Percentiles rank a stretch among this genome's conserved stretches.
phyloP scores from a whole-genome alignment of 1,284 basidiomycete genomes.

The Chiua sp. region DNA sequence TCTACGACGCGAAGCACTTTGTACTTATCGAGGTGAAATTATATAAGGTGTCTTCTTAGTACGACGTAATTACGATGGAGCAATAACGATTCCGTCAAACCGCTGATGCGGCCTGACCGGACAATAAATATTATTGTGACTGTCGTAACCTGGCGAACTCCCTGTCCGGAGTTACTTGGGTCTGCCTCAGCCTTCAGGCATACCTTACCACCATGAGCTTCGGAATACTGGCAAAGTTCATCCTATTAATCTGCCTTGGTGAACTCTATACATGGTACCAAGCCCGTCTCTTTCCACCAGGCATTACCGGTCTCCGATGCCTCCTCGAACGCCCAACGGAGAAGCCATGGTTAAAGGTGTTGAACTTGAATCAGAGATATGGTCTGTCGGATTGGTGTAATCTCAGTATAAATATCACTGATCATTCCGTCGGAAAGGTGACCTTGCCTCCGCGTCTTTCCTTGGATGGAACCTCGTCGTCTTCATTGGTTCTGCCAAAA shows the following conservation, averaged over 20 bases:
- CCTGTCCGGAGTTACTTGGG: no score
- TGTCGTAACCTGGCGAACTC: neutral
- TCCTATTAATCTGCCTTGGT: neutral
- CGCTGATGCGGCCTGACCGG: no score
- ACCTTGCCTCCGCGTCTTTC: conserved; percentile 22
- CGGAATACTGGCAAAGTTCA: neutral
- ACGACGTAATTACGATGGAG: no score
- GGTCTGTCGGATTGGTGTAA: conserved; percentile 15
- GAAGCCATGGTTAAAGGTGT: conserved; percentile 15
- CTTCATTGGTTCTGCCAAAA: conserved; percentile 23
- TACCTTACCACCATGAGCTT: neutral
- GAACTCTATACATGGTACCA: conserved; percentile 7
- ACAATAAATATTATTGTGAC: no score
- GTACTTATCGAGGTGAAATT: no score
- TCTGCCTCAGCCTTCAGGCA: no score
- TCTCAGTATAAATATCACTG: no score
- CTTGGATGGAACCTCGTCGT: conserved; percentile 21
- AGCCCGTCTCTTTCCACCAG: conserved; percentile 19
- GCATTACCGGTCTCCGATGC: conserved; percentile 16
- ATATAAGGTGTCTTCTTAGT: no score
- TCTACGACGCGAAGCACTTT: no score
- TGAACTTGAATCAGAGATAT: conserved; percentile 16
- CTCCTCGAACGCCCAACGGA: conserved; percentile 14
- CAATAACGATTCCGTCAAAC: no score
- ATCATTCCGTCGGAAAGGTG: no score